These are phyloP conservation scores for Torrubiella hemipterigena DNA, from an alignment of 2,329 filamentous ascomycete species.

Conservation along the genomic window DNA sequence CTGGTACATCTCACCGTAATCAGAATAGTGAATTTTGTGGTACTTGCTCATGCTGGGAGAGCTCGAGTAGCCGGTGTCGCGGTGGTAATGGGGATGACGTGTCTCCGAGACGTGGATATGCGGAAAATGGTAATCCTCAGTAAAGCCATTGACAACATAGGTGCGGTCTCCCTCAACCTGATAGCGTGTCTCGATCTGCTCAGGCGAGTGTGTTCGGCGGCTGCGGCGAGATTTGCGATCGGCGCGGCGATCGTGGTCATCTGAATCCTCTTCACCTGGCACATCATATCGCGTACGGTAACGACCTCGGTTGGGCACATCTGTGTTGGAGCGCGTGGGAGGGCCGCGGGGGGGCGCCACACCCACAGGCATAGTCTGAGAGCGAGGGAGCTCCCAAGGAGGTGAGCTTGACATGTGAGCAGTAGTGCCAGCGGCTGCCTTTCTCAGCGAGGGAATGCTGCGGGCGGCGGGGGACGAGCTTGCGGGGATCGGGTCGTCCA, in stretches of 20 bases:
- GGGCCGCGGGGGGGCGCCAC: conserved; percentile 16
- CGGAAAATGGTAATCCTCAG: no score
- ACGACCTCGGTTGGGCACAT: conserved; percentile 20
- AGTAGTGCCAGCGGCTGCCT: no score
- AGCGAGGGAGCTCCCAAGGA: conserved; percentile 17
- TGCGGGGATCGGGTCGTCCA: conserved; percentile 18
- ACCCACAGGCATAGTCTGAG: conserved; percentile 22
- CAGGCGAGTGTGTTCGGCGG: conserved; percentile 22
- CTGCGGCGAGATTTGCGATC: conserved; percentile 22
- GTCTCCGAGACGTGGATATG: no score
- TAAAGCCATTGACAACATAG: no score
- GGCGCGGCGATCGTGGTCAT: conserved; percentile 18
- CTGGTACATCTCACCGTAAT: no score
- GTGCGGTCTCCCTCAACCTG: no score
- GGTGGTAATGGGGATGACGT: conserved; percentile 9
- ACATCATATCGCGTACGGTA: conserved; percentile 23
- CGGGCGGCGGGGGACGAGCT: conserved; percentile 17
- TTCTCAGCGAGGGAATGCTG: conserved; percentile 11
- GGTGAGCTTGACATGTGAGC: conserved; percentile 18
- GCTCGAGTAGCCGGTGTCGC: conserved; percentile 10
- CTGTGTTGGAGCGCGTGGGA: conserved; percentile 21
- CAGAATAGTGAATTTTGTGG: no score
- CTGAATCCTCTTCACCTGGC: conserved; percentile 20
- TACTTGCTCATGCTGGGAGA: no score
- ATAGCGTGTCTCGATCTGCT: conserved; percentile 7